phyloP scores from a whole-genome alignment of 2,329 filamentous ascomycete species.

The Fusarium sp. region DNA sequence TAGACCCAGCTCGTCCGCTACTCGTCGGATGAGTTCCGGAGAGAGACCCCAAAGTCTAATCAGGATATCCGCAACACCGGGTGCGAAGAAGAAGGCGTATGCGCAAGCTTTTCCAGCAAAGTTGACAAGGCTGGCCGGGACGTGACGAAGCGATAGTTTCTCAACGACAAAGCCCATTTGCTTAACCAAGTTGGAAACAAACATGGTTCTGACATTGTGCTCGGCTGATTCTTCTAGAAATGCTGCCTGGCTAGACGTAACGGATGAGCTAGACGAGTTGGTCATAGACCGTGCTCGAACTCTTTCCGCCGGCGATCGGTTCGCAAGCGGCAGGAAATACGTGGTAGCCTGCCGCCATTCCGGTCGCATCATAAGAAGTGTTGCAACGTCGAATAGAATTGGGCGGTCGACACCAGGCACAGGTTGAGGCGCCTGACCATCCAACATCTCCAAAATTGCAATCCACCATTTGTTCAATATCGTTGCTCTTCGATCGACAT shows the following conservation, averaged over 20 bases:
- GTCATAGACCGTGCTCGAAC: slow-evolving; percentile 63
- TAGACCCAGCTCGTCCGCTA: slow-evolving; percentile 78
- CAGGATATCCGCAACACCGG: slow-evolving; percentile 86
- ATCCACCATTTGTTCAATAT: slow-evolving; percentile 95
- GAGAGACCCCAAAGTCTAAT: slow-evolving; percentile 85
- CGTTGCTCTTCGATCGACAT: slow-evolving; percentile 83
- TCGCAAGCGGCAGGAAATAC: slow-evolving; percentile 73
- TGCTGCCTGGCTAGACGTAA: slow-evolving; percentile 74
- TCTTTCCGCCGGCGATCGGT: slow-evolving; percentile 66
- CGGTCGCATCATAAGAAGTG: slow-evolving; percentile 86
- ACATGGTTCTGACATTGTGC: slow-evolving; percentile 91
- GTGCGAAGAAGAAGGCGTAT: slow-evolving; percentile 94
- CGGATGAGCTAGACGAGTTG: slow-evolving; percentile 71
- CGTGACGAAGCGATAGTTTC: slow-evolving; percentile 85
- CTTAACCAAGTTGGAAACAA: slow-evolving; percentile 83
- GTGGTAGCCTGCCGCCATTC: slow-evolving; percentile 87
- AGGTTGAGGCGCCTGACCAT: slow-evolving; percentile 76
- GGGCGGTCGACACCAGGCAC: slow-evolving; percentile 89
- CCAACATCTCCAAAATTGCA: slow-evolving; percentile 84
- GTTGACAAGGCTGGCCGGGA: slow-evolving; percentile 76
- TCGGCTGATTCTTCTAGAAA: slow-evolving; percentile 78
- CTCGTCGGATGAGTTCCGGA: slow-evolving; percentile 77
- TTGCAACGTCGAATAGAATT: slow-evolving; percentile 82
- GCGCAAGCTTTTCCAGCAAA: slow-evolving; percentile 93
- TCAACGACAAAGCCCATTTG: slow-evolving; percentile 92